Evolutionary conservation across 176 grass and related monocot species (phyloP), one percentile per base, ranked within the genome.

Genomic region (Triticum urartu): DNA sequence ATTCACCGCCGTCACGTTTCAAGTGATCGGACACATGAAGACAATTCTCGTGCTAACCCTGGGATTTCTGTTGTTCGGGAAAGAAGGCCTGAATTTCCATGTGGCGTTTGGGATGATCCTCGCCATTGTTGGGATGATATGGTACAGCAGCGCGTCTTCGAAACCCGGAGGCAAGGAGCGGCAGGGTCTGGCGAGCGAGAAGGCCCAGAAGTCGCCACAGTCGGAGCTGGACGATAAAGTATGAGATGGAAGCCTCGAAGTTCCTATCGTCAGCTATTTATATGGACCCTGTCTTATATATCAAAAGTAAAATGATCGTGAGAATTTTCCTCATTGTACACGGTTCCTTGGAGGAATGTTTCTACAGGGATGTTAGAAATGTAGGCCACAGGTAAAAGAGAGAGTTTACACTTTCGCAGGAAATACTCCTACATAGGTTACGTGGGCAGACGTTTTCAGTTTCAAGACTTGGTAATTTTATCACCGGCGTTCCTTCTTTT

Each of bases 1-100:
- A 48, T 89, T 89, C 68, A 78, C 81, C 2, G 87, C 87, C 2
- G 87, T 89, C 68, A 84, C 87, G 13, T 89, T 89, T 47, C 87
- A 89, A 73, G 87, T 84, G 38, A 34, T 89, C 28, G 87, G 87
- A 22, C 87, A 84, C 66, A 89, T 84, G 87, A 89, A 89, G 87
- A 89, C 75, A 0, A 66, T 89, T 12, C 81, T 83, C 43, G 87
- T 89, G 17, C 56, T 89, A 42, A 84, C 81, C 66, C 76, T 89
- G n/a, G 87, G 87, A 14, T 84, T 84, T 18, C 81, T 89, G 5
- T 79, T 89, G 30, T 84, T 89, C 56, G 87, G 82, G 22, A 84
- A 84, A 66, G 81, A 89, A 60, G 80, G 86, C 50, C 56, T 89
- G 54, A 79, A 84, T 73, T 75, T 89, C 47, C 81, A 84, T 35